Conservation (phyloP, 1,284 basidiomycete genomes). For the Pseudozyma sp. region DNA sequence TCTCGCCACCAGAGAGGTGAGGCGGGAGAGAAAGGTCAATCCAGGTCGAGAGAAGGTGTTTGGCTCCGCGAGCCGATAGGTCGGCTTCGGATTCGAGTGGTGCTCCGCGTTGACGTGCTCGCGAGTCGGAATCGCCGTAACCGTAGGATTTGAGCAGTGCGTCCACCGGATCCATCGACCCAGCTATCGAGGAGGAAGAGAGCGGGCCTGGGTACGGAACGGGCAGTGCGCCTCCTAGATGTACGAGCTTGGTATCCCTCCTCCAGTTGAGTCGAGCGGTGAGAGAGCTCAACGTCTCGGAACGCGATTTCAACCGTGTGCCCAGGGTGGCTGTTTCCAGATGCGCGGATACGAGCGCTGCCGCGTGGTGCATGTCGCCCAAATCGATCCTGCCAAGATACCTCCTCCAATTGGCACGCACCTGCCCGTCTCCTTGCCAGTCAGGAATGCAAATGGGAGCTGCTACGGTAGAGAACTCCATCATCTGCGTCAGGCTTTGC, state of each 20-base stretch:
- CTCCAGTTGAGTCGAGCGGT: conserved; percentile 61
- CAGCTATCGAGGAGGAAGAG: neutral
- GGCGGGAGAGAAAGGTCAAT: conserved; percentile 41
- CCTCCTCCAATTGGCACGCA: conserved; percentile 24
- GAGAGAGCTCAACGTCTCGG: conserved; percentile 50
- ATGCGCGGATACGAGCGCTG: conserved; percentile 57
- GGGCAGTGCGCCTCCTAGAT: conserved; percentile 60
- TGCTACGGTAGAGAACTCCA: conserved; percentile 48
- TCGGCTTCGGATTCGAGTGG: conserved; percentile 34
- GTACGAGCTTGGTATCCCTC: conserved; percentile 58
- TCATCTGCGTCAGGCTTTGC: conserved; percentile 36
- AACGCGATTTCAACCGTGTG: conserved; percentile 38
- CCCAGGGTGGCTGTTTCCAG: conserved; percentile 63
- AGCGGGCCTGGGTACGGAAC: conserved; percentile 51
- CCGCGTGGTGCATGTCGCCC: conserved; percentile 47
- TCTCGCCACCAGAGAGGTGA: neutral
- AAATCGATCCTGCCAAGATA: conserved; percentile 30
- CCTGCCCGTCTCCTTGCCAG: conserved; percentile 16
- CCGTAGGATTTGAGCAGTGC: conserved; percentile 57
- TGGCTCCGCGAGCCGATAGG: conserved; percentile 22
- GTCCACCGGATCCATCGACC: conserved; percentile 51
- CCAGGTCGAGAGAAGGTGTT: conserved; percentile 26
- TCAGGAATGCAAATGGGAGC: conserved; percentile 40
- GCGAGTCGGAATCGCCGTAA: conserved; percentile 29
- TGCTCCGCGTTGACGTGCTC: conserved; percentile 23